Base-by-base conservation (phyloP, 2,329 filamentous ascomycete genomes). In the Pestalotiopsis sp. region DNA sequence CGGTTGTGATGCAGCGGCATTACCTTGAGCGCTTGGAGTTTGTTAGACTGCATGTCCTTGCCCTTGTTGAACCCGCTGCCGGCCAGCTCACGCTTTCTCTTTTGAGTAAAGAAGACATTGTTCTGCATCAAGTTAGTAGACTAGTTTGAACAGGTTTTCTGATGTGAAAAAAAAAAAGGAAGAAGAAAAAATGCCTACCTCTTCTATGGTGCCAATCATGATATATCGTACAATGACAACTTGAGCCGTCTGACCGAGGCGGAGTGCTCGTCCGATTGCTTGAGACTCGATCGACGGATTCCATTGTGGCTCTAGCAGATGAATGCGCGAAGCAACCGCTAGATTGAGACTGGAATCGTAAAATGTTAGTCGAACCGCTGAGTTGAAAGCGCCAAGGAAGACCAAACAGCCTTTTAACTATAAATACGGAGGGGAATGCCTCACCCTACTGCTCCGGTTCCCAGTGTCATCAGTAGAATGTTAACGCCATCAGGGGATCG, bases 231-330 rank as follows among this genome's bases (percentile, higher is more conserved):
- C 60, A 11, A 69, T 59, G 4, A 38, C 20, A 1, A 69, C 68
- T 41, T 64, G 58, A 12, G 31, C 57, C 23, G 38, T 64, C 38
- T 69, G 68, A 3, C 65, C 68, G 2, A 69, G 52, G 7, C 65
- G 58, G 3, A 69, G 23, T 4, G 65, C 68, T 6, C 68, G 12
- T 7, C 56, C 64, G 12, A 69, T 60, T 11, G 68, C 68, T 52
- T 69, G 65, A 1, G 31, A 38, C 12, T 69, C 68, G 38, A 67
- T 59, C 17, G 64, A 68, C 1, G 68, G 68, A 12, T 69, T 69
- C 65, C 68, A 69, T 59, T 69, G 68, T 25, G 66, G 45, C 13
- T 69, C 68, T 25, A 69, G 49, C 14, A 69, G 63, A 31, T 63
- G 41, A 1, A 67, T 60, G 2, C 59, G 58, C 2, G 14, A 59